Evolutionary conservation across 1,284 basidiomycete genomes (phyloP).

Genomic region (Trichosporon asahii): DNA sequence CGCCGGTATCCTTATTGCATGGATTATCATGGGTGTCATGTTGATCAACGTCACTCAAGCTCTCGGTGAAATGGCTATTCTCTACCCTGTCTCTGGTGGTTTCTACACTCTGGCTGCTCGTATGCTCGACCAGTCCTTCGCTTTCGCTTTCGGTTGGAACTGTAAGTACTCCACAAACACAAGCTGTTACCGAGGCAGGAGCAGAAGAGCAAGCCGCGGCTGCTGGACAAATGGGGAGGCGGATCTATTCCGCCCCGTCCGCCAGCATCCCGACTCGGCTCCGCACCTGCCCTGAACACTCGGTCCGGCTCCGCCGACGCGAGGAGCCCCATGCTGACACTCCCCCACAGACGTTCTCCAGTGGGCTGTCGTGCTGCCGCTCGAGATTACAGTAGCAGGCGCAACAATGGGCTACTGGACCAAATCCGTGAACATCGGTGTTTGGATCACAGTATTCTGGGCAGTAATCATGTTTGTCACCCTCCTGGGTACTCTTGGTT

Average conservation of each 20-base stretch:
- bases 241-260: background rate
- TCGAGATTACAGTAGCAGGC: slow-evolving; percentile 53
- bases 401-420: slow-evolving; percentile 49
- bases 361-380: slow-evolving; percentile 51
- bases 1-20: slow-evolving; percentile 51
- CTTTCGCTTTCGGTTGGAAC: slow-evolving; percentile 52
- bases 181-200: background rate
- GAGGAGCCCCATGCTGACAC: background rate
- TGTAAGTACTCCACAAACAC: slow-evolving; percentile 21
- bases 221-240: background rate
- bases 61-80: slow-evolving; percentile 54
- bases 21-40: slow-evolving; percentile 41
- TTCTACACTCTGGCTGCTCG: slow-evolving; percentile 53
- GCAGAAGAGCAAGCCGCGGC: background rate
- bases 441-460: slow-evolving; percentile 50
- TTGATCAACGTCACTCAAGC: slow-evolving; percentile 41
- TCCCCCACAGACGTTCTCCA: slow-evolving; percentile 34
- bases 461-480: slow-evolving; percentile 35
- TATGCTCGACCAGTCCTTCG: slow-evolving; percentile 44
- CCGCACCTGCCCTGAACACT: background rate
- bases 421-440: slow-evolving; percentile 40
- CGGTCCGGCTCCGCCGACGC: background rate
- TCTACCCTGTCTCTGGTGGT: slow-evolving; percentile 54
- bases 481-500: slow-evolving; percentile 44
- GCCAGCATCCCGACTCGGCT: background rate